phyloP scores from a whole-genome alignment of 495 filamentous ascomycete genomes.

The Hyaloscypha finlandica region DNA sequence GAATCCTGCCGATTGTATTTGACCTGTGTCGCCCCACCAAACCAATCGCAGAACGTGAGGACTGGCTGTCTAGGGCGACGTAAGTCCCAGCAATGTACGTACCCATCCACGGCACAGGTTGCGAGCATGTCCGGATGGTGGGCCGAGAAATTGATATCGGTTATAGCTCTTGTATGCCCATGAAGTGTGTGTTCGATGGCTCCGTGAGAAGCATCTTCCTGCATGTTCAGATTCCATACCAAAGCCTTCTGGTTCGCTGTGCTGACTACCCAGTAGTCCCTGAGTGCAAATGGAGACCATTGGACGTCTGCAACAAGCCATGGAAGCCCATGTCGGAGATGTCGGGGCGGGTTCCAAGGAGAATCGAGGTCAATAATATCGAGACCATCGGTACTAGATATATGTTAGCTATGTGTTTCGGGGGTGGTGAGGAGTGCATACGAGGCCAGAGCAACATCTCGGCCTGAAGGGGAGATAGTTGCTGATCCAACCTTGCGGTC shows the following conservation, averaged over 20 bases:
- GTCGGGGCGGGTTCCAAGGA: slow-evolving; percentile 83
- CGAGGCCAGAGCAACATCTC: slow-evolving; percentile 91
- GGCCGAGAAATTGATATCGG: slow-evolving; percentile 95
- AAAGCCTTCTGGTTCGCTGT: slow-evolving; percentile 94
- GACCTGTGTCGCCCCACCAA: slow-evolving; percentile 92
- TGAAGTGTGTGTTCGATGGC: slow-evolving; percentile 88
- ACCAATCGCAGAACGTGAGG: slow-evolving; percentile 89
- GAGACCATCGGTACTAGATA: slow-evolving; percentile 68
- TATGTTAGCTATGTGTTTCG: slow-evolving; percentile 17
- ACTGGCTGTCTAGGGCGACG: slow-evolving; percentile 71
- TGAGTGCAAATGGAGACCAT: slow-evolving; percentile 90
- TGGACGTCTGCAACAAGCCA: slow-evolving; percentile 98
- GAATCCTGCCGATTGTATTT: slow-evolving; percentile 91
- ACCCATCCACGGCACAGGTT: slow-evolving; percentile 91
- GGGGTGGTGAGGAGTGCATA: slow-evolving; percentile 41
- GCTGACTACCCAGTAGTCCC: slow-evolving; percentile 91
- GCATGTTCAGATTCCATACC: slow-evolving; percentile 88
- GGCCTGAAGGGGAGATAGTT: slow-evolving; percentile 87
- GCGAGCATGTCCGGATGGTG: slow-evolving; percentile 88
- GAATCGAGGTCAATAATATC: slow-evolving; percentile 94
- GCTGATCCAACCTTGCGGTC: slow-evolving; percentile 62
- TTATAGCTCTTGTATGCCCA: slow-evolving; percentile 87
- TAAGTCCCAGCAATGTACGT: slow-evolving; percentile 92
- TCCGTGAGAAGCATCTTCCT: slow-evolving; percentile 65
- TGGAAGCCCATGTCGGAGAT: slow-evolving; percentile 82